Evolutionary conservation across 2,329 filamentous ascomycete species (phyloP), one percentile per base, ranked within the genome.

Genomic region (Phyllosticta capitalensis): DNA sequence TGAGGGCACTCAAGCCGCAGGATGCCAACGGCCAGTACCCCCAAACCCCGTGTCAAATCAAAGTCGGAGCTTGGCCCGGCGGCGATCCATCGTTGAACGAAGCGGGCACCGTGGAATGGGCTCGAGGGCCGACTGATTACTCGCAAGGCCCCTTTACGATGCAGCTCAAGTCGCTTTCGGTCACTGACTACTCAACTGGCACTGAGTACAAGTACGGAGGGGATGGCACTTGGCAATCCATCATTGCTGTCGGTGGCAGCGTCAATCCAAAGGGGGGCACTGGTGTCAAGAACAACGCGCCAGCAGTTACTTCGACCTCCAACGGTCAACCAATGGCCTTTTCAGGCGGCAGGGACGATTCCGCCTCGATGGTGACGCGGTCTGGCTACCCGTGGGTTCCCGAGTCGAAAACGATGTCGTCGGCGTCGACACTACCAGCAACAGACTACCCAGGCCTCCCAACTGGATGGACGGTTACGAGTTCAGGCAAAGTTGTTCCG

Each of bases 181-280:
- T 96, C 50, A 86, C 86, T 56, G 94, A 99, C 77, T 99, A 97
- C 78, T 96, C 92, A 21, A 96, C 92, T 1, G 94, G 94, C 58
- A 86, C 82, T 19, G 78, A 87, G 63, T 99, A 99, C 79, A 79
- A 77, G 60, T 99, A 97, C 76, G 83, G 83, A 65, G 83, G 80
- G 45, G 86, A 82, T 54, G 94, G 94, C 54, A 82, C 79, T 21
- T 96, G 90, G 89, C 69, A 83, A 64, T 92, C 89, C 54, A 97
- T 99, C 72, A 75, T 83, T 66, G 85, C 92, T 57, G 81, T 87
- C n/a, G 91, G 85, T 64, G 94, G 94, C 62, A 74, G 78, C 64
- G 78, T 97, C 72, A 90, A 90, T 71, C 74, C 75, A 6, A 45
- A 45, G 63, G 81, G 80, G 33, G 82, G 78, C 33, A 78, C 80